Conservation (phyloP, 139 green algal genomes). For the Tetraselmis striata region DNA sequence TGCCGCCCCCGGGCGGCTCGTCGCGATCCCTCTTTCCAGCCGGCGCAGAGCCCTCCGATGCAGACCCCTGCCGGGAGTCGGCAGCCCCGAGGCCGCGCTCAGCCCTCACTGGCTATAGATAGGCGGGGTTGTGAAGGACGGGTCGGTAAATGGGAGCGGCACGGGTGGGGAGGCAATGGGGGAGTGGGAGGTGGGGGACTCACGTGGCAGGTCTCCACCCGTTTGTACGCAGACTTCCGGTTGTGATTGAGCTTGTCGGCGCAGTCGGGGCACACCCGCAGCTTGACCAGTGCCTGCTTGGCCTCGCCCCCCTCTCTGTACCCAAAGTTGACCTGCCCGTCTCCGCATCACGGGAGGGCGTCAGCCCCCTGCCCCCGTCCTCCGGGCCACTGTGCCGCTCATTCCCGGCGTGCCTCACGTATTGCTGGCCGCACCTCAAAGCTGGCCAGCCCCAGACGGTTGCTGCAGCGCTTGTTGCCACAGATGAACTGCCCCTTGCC, state of each 20-base stretch:
- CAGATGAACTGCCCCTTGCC: slow-evolving; percentile 88
- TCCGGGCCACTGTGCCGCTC: no score
- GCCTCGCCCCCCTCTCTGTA: slow-evolving; percentile 76
- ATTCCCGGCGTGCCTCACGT: no score
- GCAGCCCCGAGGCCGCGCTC: no score
- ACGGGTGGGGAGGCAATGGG: not conserved
- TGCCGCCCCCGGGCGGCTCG: not conserved
- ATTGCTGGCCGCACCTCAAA: slow-evolving; percentile 72
- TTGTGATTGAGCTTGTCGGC: slow-evolving; percentile 77
- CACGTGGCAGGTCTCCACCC: not conserved
- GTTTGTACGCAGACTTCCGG: slow-evolving; percentile 31
- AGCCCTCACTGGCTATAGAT: not conserved
- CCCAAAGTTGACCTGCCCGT: slow-evolving; percentile 65
- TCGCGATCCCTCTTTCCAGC: not conserved
- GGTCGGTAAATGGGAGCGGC: no score
- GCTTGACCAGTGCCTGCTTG: slow-evolving; percentile 76
- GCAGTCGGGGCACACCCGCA: slow-evolving; percentile 71
- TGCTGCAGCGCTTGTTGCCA: slow-evolving; percentile 60
- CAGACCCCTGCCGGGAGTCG: no score
- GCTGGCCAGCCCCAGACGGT: slow-evolving; percentile 47
- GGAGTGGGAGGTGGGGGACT: not conserved
- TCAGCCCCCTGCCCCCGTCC: no score
- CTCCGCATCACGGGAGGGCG: no score
- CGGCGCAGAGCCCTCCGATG: no score
- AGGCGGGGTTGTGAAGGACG: slow-evolving; percentile 1